Conservation (phyloP, 2,329 filamentous ascomycete species). For the Aspergillus sp. region DNA sequence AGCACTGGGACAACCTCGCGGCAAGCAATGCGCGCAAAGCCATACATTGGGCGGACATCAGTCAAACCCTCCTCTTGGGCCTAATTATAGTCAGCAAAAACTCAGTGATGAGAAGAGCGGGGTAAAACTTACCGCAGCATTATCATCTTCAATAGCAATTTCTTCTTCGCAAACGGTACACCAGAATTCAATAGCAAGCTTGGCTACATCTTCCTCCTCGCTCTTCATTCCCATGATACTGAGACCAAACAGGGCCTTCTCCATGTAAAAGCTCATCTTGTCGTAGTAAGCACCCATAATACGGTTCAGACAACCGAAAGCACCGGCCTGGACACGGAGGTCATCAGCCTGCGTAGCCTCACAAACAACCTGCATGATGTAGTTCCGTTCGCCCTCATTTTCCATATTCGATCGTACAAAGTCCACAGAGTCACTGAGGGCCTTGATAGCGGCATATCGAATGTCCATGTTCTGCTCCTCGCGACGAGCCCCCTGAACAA, state of each 20-base stretch:
- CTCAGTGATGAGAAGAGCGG: background rate
- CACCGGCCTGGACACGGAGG: constrained; percentile 86
- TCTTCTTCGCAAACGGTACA: constrained; percentile 99
- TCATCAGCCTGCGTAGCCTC: constrained; percentile 96
- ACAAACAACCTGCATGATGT: constrained; percentile 99
- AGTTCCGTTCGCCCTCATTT: constrained; percentile 98
- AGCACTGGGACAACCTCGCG: constrained; percentile 93
- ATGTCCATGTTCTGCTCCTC: constrained; percentile 92
- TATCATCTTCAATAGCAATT: constrained; percentile 96
- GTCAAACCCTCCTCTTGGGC: constrained; percentile 70
- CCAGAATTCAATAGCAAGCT: constrained; percentile 98
- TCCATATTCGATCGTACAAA: constrained; percentile 99
- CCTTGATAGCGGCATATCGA: constrained; percentile 86
- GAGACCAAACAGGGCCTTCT: constrained; percentile 96
- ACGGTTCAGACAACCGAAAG: constrained; percentile 95
- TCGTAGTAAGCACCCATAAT: constrained; percentile 99
- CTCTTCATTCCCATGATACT: constrained; percentile 99
- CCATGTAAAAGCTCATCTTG: constrained; percentile 99
- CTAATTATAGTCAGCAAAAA: constrained; percentile 32
- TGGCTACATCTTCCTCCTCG: constrained; percentile 94
- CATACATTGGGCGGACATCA: constrained; percentile 89
- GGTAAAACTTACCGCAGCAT: constrained; percentile 64
- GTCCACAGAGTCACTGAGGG: constrained; percentile 92
- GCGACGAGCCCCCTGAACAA: constrained; percentile 95
- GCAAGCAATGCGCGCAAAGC: constrained; percentile 90